phyloP scores from a whole-genome alignment of 805 yeast species.

The Lachancea nothofagi region DNA sequence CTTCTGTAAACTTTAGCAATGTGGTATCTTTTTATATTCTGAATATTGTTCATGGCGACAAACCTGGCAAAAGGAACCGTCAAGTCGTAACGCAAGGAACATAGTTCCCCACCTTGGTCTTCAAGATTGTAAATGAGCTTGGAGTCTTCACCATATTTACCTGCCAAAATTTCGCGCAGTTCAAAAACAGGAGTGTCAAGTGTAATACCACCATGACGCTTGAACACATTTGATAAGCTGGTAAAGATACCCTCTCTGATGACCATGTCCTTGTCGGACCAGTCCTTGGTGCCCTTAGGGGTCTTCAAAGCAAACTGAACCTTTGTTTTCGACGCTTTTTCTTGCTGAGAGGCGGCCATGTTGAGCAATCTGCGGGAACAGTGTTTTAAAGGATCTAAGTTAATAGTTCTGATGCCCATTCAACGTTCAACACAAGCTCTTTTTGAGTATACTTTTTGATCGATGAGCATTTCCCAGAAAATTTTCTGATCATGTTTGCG shows the following conservation, averaged over 20 bases:
- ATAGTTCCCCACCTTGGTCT: slow-evolving; percentile 98
- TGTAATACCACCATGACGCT: slow-evolving; percentile 96
- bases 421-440: neutral
- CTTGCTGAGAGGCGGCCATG: slow-evolving; percentile 13
- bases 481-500: slow-evolving; percentile 3
- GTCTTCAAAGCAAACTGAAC: slow-evolving; percentile 76
- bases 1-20: slow-evolving; percentile 98
- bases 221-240: slow-evolving; percentile 67
- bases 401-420: slow-evolving; percentile 2
- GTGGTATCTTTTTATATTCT: slow-evolving; percentile 88
- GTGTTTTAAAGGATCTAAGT: neutral
- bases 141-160: slow-evolving; percentile 98
- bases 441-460: neutral
- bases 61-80: slow-evolving; percentile 98
- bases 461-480: neutral
- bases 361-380: slow-evolving; percentile 8
- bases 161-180: slow-evolving; percentile 88
- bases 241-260: slow-evolving; percentile 82
- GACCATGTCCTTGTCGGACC: slow-evolving; percentile 98
- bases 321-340: slow-evolving; percentile 39
- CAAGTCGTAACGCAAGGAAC: slow-evolving; percentile 90
- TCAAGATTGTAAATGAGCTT: slow-evolving; percentile 92
- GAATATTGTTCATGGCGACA: slow-evolving; percentile 91
- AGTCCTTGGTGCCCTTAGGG: slow-evolving; percentile 96
- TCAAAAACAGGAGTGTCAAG: slow-evolving; percentile 98